Evolutionary conservation across 192 early-diverging fungal species (phyloP).

Genomic region (Entomortierella lignicola): DNA sequence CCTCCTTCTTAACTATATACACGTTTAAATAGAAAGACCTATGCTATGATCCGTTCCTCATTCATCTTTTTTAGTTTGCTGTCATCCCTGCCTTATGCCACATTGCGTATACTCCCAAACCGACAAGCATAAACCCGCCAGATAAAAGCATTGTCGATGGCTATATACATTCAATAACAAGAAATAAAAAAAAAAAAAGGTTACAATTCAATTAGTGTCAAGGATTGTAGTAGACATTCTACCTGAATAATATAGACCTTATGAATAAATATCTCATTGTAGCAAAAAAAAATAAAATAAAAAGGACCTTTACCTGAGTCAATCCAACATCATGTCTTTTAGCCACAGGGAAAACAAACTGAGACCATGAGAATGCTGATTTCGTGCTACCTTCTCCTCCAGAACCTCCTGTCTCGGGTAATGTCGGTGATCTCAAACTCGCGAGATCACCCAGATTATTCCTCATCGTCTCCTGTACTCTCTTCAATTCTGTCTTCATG

Average conservation of each 20-base stretch:
- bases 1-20: no score
- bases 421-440: no score
- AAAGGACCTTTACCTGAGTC: slow-evolving; percentile 10
- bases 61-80: neutral
- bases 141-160: slow-evolving; percentile 32
- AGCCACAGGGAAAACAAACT: slow-evolving; percentile 40
- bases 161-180: slow-evolving; percentile 5
- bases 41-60: no score
- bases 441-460: slow-evolving; percentile 1
- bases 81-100: slow-evolving; percentile 37
- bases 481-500: slow-evolving; percentile 15
- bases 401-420: no score
- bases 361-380: slow-evolving; percentile 27
- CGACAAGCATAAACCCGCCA: slow-evolving; percentile 39
- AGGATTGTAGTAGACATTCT: no score
- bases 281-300: neutral
- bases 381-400: neutral
- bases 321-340: slow-evolving; percentile 6
- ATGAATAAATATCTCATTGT: no score
- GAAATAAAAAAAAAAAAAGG: neutral
- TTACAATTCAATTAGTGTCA: neutral
- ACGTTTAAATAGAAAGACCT: no score
- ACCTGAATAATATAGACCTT: no score
- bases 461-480: neutral
- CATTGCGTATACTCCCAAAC: slow-evolving; percentile 31